Evolutionary conservation across 2,329 filamentous ascomycete species (phyloP).

Genomic region (Penicillium brevicompactum): DNA sequence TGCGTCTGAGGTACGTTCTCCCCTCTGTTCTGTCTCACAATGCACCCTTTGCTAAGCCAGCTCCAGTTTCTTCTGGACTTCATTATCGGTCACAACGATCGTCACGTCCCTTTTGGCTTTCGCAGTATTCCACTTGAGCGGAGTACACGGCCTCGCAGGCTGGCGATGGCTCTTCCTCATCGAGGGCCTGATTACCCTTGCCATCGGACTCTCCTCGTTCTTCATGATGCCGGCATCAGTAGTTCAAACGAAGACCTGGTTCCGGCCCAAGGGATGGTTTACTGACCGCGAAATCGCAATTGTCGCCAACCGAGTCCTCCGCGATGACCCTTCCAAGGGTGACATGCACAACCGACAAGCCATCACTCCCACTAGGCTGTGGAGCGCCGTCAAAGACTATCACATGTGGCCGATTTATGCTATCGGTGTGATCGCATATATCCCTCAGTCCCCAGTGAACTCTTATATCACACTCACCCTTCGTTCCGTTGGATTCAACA

Average conservation of each 20-base stretch:
- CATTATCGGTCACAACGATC: constrained; percentile 48
- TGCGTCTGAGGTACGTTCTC: constrained; percentile 51
- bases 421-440: constrained; percentile 56
- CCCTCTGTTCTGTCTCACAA: background rate
- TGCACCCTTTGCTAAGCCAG: background rate
- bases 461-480: constrained; percentile 64
- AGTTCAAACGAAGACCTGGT: constrained; percentile 57
- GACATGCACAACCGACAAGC: constrained; percentile 64
- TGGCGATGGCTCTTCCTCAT: constrained; percentile 59
- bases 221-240: constrained; percentile 58
- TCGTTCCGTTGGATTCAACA: constrained; percentile 59
- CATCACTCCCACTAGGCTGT: constrained; percentile 54
- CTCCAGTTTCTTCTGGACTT: constrained; percentile 65
- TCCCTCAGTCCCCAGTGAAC: constrained; percentile 54
- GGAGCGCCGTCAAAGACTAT: constrained; percentile 58
- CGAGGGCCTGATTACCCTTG: constrained; percentile 57
- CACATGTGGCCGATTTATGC: constrained; percentile 62
- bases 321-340: constrained; percentile 61
- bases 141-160: constrained; percentile 30
- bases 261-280: constrained; percentile 62
- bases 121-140: constrained; percentile 38
- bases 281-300: constrained; percentile 62
- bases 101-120: constrained; percentile 40
- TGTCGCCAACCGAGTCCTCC: constrained; percentile 60
- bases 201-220: constrained; percentile 56